phyloP scores from a whole-genome alignment of 2,329 filamentous ascomycete species.

The Monilinia aucupariae region DNA sequence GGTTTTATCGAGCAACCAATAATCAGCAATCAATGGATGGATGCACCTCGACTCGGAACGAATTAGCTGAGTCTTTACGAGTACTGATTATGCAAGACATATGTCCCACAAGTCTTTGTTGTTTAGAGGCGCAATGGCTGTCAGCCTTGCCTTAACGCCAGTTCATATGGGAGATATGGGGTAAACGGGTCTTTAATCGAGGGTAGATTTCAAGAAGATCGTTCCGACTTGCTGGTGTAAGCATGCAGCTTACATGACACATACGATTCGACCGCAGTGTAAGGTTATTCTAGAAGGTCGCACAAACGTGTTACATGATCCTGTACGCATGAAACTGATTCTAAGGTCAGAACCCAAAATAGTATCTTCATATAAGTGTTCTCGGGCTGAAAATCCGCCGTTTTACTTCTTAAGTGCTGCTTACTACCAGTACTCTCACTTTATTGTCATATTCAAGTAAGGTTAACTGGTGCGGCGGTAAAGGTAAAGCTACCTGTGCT shows the following conservation, averaged over 20 bases:
- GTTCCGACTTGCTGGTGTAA: not conserved
- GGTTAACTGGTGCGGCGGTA: no score
- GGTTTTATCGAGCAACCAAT: not conserved
- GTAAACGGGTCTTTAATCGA: not conserved
- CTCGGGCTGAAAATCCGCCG: not conserved
- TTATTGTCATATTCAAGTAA: no score
- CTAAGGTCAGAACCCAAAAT: slow-evolving; percentile 12
- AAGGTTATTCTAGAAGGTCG: not conserved
- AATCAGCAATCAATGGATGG: no score
- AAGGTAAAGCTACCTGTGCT: no score
- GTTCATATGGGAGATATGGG: not conserved
- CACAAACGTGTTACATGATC: not conserved
- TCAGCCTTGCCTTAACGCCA: slow-evolving; percentile 16
- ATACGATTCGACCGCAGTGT: not conserved
- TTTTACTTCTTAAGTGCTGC: not conserved
- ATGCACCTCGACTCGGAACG: no score
- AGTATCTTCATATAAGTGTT: not conserved
- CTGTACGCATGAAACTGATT: not conserved
- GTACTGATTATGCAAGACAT: not conserved
- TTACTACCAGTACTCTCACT: no score
- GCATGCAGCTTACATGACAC: slow-evolving; percentile 10
- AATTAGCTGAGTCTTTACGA: no score
- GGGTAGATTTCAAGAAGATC: not conserved
- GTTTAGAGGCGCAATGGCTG: slow-evolving; percentile 7
- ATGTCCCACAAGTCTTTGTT: not conserved